Evolutionary conservation across 2,329 filamentous ascomycete genomes (phyloP), one percentile per base, ranked within the genome.

Genomic region (Rutstroemia sp.): DNA sequence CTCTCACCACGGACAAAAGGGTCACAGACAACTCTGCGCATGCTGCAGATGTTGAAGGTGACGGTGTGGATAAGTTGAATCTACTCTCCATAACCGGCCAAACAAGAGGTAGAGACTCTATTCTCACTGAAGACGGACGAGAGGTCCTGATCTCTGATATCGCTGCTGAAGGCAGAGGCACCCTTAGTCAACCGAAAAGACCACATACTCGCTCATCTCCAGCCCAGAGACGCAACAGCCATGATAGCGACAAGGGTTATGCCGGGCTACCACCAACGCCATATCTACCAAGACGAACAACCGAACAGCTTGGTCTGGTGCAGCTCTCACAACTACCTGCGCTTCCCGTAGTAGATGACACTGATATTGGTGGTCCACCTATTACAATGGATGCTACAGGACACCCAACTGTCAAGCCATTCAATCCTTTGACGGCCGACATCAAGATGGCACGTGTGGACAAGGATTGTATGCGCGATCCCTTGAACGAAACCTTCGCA

Each of bases 381-480:
- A 70, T 82, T 21, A 78, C 77, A 55, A 73, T 76, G 34, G 81
- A 83, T 51, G 73, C 77, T 30, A 73, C 73, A 16, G 80, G 79
- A 30, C 79, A 78, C 44, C 73, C 77, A 10, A 69, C 70, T 25
- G 71, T 72, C 23, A 64, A 66, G 51, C 61, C 71, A 21, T 72
- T 81, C 53, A 79, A 83, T 71, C 76, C 77, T 8, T 70, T 82
- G 61, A 74, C 80, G 49, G 74, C 84, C 8, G 89, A 94, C 56
- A 84, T 97, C 65, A 81, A 82, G 57, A 81, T 79, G 19, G 89
- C 90, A 0, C 75, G 81, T 37, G 81, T 99, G 25, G 84, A 89
- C 60, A 89, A 92, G 64, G 88, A 97, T 69, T 97, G 92, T 73
- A 99, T 99, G 91, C 82, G 80, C 16, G 94, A 99, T 71, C 94